A percentile compares a stretch with the other conserved stretches of the same genome.
Conservation (phyloP, 495 filamentous ascomycete genomes). For the Trichocladium uniseriatum region DNA sequence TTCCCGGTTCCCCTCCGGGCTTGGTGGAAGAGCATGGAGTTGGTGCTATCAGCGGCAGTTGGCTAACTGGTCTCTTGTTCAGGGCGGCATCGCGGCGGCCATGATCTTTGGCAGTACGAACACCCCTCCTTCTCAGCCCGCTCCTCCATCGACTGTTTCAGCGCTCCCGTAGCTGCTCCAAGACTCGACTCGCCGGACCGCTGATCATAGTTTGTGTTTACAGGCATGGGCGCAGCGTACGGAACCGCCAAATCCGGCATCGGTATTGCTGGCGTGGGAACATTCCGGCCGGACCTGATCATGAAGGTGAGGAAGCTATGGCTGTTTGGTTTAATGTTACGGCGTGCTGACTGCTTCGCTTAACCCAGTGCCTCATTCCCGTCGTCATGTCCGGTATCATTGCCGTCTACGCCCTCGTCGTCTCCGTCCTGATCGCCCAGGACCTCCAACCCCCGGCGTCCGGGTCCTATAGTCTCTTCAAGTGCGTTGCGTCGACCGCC, state of each 20-base stretch:
- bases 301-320: conserved; percentile 69
- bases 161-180: background rate
- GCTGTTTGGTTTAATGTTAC: background rate
- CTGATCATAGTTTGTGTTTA: conserved; percentile 19
- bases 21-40: background rate
- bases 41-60: background rate
- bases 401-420: conserved; percentile 93
- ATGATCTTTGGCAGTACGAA: conserved; percentile 90
- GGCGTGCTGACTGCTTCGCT: background rate
- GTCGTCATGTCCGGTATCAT: conserved; percentile 99
- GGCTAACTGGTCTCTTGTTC: conserved; percentile 30
- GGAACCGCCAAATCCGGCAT: conserved; percentile 96
- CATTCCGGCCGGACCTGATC: conserved; percentile 86
- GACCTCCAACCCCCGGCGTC: conserved; percentile 60
- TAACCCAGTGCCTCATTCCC: conserved; percentile 69
- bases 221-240: conserved; percentile 89
- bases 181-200: conserved; percentile 4
- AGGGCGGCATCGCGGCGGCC: conserved; percentile 84
- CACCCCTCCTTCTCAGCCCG: conserved; percentile 7
- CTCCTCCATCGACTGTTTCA: background rate
- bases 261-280: conserved; percentile 89
- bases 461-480: conserved; percentile 67
- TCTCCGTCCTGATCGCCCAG: conserved; percentile 86
- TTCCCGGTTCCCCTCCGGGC: background rate
- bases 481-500: conserved; percentile 50